These are phyloP conservation scores for Diaporthe citrichinensis DNA, from an alignment of 2,329 filamentous ascomycete genomes.

Conservation along the genomic window DNA sequence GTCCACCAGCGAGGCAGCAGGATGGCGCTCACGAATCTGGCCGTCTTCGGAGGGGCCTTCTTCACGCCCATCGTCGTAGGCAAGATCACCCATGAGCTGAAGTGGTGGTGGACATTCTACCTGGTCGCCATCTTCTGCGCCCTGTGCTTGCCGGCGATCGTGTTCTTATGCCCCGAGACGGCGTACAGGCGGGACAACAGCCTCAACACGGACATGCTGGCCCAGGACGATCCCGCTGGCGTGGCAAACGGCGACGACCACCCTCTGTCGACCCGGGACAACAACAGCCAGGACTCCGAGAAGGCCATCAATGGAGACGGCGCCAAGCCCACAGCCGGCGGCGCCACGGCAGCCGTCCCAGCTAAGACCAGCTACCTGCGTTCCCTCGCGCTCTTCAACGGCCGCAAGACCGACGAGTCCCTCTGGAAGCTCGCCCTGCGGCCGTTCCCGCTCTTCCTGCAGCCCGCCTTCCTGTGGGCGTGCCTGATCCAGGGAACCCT, in stretches of 20 bases:
- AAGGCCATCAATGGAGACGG: slow-evolving; percentile 12
- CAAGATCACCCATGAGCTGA: slow-evolving; percentile 81
- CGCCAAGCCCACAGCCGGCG: slow-evolving; percentile 49
- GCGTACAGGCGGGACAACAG: slow-evolving; percentile 77
- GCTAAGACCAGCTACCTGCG: slow-evolving; percentile 71
- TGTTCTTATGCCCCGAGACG: slow-evolving; percentile 89
- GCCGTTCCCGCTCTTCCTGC: slow-evolving; percentile 85
- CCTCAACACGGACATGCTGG: slow-evolving; percentile 78
- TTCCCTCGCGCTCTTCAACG: slow-evolving; percentile 80
- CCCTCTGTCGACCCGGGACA: neutral
- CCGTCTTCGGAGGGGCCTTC: slow-evolving; percentile 70
- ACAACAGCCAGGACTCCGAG: slow-evolving; percentile 31
- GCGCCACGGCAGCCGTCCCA: slow-evolving; percentile 44
- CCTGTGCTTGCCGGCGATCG: slow-evolving; percentile 76
- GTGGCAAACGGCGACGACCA: slow-evolving; percentile 12
- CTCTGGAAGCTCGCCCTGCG: slow-evolving; percentile 77
- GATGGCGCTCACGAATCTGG: slow-evolving; percentile 82
- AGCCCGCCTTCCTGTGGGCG: slow-evolving; percentile 88
- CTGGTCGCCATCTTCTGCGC: slow-evolving; percentile 88
- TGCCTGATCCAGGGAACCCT: slow-evolving; percentile 87
- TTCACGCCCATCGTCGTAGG: slow-evolving; percentile 91
- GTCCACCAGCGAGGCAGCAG: slow-evolving; percentile 88
- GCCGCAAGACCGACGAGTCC: slow-evolving; percentile 82
- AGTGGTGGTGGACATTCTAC: slow-evolving; percentile 92
- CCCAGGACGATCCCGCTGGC: slow-evolving; percentile 48